Base-by-base conservation (phyloP, 495 filamentous ascomycete species). In the Penicillium coprophilum region DNA sequence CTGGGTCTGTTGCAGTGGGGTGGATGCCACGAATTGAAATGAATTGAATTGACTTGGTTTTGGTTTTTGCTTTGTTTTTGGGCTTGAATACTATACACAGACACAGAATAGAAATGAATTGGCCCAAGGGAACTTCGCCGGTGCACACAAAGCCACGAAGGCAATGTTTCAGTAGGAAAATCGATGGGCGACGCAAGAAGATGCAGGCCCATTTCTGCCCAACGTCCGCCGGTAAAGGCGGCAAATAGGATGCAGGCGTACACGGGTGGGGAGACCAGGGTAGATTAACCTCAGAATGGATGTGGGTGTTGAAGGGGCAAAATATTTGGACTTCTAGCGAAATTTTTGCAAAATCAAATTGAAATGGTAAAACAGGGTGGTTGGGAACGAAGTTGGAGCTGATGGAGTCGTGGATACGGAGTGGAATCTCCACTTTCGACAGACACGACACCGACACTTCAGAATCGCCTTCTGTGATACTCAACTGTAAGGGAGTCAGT, bases 161-260 rank as follows among this genome's bases (percentile, higher is more conserved):
- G 36, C 55, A 55, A 50, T 61, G 57, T 58, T 46, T 44, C 58
- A 55, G 21, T 51, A 46, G 24, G 38, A 17, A 44, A 51, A 36
- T 30, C 32, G 20, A 32, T 30, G 39, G 31, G 34, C 34, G 31
- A 27, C 30, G 34, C 15, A 55, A 34, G 46, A 60, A 55, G 58
- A 67, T 60, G 65, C 62, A 57, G 62, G 43, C 51, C 57, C 55
- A 59, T 76, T 69, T 67, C 64, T 76, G 70, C 73, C 73, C 73
- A 73, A 75, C 65, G 63, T 56, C 56, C 58, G 10, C 62, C 69
- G 70, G 60, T 56, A 66, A 63, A 59, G 57, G 69, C 69, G 70
- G 68, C 60, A 70, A 68, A 70, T 60, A 32, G 56, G 64, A 64
- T 66, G 64, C 68, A 69, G 40, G 58, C 50, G 56, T 48, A 56